Conservation (phyloP, 1,284 basidiomycete genomes). For the Athelia sp. region DNA sequence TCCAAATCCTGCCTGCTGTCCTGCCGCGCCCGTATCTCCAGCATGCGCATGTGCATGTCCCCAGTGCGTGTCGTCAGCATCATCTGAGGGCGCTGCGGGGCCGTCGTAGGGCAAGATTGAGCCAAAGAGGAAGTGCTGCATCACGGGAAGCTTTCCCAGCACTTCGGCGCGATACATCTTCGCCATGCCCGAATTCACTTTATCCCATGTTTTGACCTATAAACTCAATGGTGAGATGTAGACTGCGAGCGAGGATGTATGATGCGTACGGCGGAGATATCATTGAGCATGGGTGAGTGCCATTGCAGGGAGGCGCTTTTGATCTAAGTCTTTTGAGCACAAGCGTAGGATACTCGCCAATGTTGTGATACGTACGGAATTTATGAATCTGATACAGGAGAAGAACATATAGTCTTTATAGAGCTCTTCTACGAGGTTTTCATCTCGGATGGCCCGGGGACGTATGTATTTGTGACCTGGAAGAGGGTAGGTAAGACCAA, state of each 20-base stretch:
- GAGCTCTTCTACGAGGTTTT: slow-evolving; percentile 92
- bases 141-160: slow-evolving; percentile 90
- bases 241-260: background rate
- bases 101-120: slow-evolving; percentile 75
- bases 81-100: slow-evolving; percentile 43
- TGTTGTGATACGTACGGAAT: slow-evolving; percentile 86
- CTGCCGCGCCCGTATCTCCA: slow-evolving; percentile 43
- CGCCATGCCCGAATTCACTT: slow-evolving; percentile 96
- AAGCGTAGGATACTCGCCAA: too few species aligned
- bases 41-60: slow-evolving; percentile 53
- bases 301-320: slow-evolving; percentile 94
- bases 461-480: slow-evolving; percentile 85
- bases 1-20: slow-evolving; percentile 71
- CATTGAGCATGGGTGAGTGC: slow-evolving; percentile 99
- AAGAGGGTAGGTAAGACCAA: slow-evolving; percentile 2
- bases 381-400: slow-evolving; percentile 95
- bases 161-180: slow-evolving; percentile 99
- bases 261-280: slow-evolving; percentile 81
- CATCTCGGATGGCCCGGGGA: slow-evolving; percentile 91
- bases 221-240: background rate
- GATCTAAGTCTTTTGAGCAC: too few species aligned
- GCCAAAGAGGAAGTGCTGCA: slow-evolving; percentile 96
- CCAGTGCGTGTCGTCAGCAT: slow-evolving; percentile 30
- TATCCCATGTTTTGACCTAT: slow-evolving; percentile 92
- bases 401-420: slow-evolving; percentile 95